Percentiles rank a stretch among this genome's conserved stretches.
Evolutionary conservation across 495 filamentous ascomycete genomes (phyloP).

Genomic region (Chlorociboria aeruginascens): DNA sequence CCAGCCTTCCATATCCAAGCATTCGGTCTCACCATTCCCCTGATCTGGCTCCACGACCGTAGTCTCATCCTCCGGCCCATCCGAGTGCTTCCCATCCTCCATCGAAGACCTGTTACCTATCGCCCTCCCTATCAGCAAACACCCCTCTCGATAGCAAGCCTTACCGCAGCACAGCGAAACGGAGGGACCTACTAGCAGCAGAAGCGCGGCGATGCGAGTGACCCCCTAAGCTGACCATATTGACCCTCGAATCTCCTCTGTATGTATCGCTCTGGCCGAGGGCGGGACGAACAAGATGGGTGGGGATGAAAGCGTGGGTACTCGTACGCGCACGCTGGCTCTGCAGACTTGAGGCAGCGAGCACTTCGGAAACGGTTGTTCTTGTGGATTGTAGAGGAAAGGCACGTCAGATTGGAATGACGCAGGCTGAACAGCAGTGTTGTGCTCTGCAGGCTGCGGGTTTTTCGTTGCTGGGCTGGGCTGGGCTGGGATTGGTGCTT

Average conservation of each 20-base stretch:
- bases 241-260: not conserved
- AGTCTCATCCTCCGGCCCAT: slow-evolving; percentile 56
- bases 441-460: no score
- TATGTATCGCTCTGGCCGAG: not conserved
- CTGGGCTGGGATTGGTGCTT: no score
- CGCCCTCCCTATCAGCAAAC: not conserved
- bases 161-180: not conserved
- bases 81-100: slow-evolving; percentile 21
- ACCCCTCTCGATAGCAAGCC: not conserved
- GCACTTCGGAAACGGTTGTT: no score
- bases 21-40: slow-evolving; percentile 45
- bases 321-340: no score
- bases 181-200: slow-evolving; percentile 18
- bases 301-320: no score
- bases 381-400: no score
- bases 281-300: no score
- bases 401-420: no score
- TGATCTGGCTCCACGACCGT: slow-evolving; percentile 62
- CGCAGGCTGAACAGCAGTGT: no score
- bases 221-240: slow-evolving; percentile 15
- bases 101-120: slow-evolving; percentile 38
- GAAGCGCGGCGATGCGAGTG: slow-evolving; percentile 18
- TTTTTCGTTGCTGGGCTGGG: no score
- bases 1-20: not conserved
- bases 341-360: no score